These are phyloP conservation scores for Aureobasidium pullulans DNA, from an alignment of 2,329 filamentous ascomycete species.

Conservation along the genomic window DNA sequence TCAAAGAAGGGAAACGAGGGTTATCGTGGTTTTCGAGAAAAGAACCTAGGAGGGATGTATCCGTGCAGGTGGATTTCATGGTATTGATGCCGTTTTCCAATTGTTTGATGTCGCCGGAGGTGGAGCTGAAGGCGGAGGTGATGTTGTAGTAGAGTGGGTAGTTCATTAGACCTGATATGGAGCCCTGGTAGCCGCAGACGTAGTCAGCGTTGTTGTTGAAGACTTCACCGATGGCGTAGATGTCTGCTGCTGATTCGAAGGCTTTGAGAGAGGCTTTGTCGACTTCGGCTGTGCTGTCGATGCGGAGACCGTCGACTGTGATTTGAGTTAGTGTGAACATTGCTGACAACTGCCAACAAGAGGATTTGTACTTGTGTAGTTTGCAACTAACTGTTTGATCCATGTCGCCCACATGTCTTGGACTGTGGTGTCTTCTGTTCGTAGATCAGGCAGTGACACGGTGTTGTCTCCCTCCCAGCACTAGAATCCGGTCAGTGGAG, in stretches of 20 bases:
- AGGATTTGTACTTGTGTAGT: constrained; percentile 42
- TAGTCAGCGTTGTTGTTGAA: constrained; percentile 30
- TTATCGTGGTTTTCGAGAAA: constrained; percentile 38
- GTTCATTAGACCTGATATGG: constrained; percentile 37
- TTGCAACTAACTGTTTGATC: constrained; percentile 49
- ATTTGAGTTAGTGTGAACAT: neutral
- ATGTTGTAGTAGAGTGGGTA: constrained; percentile 37
- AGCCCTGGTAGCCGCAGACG: constrained; percentile 35
- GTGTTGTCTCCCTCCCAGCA: constrained; percentile 38
- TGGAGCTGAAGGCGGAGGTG: constrained; percentile 30
- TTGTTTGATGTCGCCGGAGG: constrained; percentile 29
- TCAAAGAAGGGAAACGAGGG: constrained; percentile 32
- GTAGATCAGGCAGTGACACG: constrained; percentile 52
- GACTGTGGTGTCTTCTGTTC: constrained; percentile 46
- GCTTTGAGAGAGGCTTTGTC: constrained; percentile 31
- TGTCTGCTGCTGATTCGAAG: constrained; percentile 26
- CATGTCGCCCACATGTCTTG: constrained; percentile 48
- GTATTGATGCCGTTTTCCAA: constrained; percentile 30
- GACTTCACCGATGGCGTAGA: constrained; percentile 40
- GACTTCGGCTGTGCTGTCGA: constrained; percentile 42
- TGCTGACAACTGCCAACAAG: neutral
- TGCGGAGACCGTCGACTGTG: constrained; percentile 43
- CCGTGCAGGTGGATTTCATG: constrained; percentile 30
- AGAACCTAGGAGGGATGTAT: constrained; percentile 30
- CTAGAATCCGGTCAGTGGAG: neutral